Base-by-base conservation (phyloP, 2,329 filamentous ascomycete species). In the Fusarium verticillioides region DNA sequence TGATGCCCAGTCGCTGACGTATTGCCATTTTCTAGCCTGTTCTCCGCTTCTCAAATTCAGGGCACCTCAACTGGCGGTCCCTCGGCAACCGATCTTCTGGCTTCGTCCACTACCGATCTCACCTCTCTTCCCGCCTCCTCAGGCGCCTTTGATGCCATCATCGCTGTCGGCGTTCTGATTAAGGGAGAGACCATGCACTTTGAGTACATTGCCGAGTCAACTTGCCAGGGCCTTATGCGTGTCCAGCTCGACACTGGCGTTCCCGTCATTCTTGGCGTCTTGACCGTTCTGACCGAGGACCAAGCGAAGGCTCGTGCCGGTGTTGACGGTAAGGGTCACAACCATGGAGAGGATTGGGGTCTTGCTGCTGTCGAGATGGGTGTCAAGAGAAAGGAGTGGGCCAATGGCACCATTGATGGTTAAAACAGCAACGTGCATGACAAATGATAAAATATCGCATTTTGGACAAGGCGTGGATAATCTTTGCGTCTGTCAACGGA, bases 121-220 rank as follows among this genome's bases (percentile, higher is more conserved):
- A 85, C 87, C 34, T 83, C 87, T 19, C 78, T 85, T 23, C 70
- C 86, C 26, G 78, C 76, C 28, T 68, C 76, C n/a, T 84, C 88
- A 65, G 84, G 86, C 63, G 90, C 94, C 26, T 98, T 98, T 79
- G 96, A 98, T 81, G 96, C 96, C 71, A 91, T 99, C 73, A 95
- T 99, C 75, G 95, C 96, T 60, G 93, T 99, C 76, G 96, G 96
- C 63, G 95, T 97, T 63, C 90, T 99, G 69, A 98, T 99, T 85
- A 99, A 99, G 87, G 96, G 96, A 82, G 94, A 97, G 84, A 98
- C 96, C 11, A 98, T 98, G 95, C 96, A 99, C 85, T 99, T 99
- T 80, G 96, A 99, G 85, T 98, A 99, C 85, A 99, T 99, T 78
- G 89, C 95, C 46, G 96, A 98, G 74, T 90, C 94, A 44, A 95